Percentiles rank a stretch among this genome's conserved stretches.
Evolutionary conservation across 2,329 filamentous ascomycete species (phyloP).

Genomic region (Fusarium solani-melongenae): DNA sequence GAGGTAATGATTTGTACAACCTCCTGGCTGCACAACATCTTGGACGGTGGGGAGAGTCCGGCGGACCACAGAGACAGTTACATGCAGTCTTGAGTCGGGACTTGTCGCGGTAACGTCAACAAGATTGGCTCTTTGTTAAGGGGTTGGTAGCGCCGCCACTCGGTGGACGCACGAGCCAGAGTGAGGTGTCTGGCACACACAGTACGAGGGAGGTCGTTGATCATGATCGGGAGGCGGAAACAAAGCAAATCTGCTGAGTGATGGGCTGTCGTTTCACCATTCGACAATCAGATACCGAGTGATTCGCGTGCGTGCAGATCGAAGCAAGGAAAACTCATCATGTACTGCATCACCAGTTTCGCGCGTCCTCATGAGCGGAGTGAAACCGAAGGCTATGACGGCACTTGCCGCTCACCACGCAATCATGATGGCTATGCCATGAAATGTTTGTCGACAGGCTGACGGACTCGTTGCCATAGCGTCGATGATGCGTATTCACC

Average conservation of each 20-base stretch:
- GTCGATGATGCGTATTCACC: neutral
- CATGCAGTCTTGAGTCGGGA: slow-evolving; percentile 26
- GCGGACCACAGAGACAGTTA: slow-evolving; percentile 34
- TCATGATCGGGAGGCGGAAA: neutral
- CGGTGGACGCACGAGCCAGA: slow-evolving; percentile 34
- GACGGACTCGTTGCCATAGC: neutral
- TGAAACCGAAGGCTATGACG: slow-evolving; percentile 26
- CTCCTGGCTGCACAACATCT: slow-evolving; percentile 17
- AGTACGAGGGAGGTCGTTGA: neutral
- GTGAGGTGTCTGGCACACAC: slow-evolving; percentile 19
- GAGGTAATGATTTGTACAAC: slow-evolving; percentile 37
- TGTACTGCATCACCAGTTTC: neutral
- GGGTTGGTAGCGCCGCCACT: slow-evolving; percentile 40
- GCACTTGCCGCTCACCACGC: neutral
- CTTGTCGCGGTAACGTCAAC: slow-evolving; percentile 32
- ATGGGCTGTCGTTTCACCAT: slow-evolving; percentile 25
- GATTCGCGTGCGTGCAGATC: neutral
- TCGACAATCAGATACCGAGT: neutral
- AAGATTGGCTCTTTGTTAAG: slow-evolving; percentile 42
- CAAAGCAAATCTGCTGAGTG: neutral
- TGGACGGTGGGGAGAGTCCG: slow-evolving; percentile 19
- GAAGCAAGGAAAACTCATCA: slow-evolving; percentile 7
- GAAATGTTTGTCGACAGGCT: neutral
- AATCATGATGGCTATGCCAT: slow-evolving; percentile 7
- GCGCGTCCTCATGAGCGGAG: slow-evolving; percentile 14